Base-by-base conservation (phyloP, 2,329 filamentous ascomycete genomes). In the Penicillium palitans region DNA sequence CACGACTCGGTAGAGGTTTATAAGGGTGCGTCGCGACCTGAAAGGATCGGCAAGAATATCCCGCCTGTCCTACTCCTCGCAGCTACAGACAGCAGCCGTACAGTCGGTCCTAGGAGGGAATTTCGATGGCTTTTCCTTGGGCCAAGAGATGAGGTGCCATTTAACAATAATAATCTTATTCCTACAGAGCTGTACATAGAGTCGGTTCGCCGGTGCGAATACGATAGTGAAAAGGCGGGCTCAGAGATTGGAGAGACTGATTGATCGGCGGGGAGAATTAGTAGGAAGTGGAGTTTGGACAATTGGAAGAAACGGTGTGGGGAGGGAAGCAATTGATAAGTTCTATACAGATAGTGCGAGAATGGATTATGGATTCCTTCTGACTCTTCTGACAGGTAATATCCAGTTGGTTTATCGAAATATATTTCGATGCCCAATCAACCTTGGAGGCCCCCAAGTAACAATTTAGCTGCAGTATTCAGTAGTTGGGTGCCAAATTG, bases 201-300 rank as follows among this genome's bases (percentile, higher is more conserved):
- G 33, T 21, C 39, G 10, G 7, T 51, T n/a, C 3, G 6, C 35
- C 46, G 53, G 42, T 45, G 10, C 13, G 4, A 8, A 24, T 19
- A 44, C 6, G 31, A 51, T 45, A 21, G 8, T 7, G 53, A 56
- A 61, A 15, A 35, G 9, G 1, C 61, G 59, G 1, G 39, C 58
- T 21, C 59, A 62, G 44, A 59, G 63, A 31, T 40, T 66, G 39
- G 62, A 68, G 44, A 61, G 54, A n/a, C 25, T 64, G 24, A 56
- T 65, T 37, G 58, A 66, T 4, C 52, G 58, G 8, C 65, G 61
- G 57, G 55, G 40, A n/a, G 42, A 54, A 46, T 24, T 62, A 21
- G 39, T 31, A 13, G 65, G 66, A 50, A 53, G 53, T 53, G 61
- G 61, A 39, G 41, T 63, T 13, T 65, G 66, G 64, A 65, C 46